These are phyloP conservation scores for Sparassis latifolia DNA, from an alignment of 1,284 basidiomycete species.

Conservation along the genomic window DNA sequence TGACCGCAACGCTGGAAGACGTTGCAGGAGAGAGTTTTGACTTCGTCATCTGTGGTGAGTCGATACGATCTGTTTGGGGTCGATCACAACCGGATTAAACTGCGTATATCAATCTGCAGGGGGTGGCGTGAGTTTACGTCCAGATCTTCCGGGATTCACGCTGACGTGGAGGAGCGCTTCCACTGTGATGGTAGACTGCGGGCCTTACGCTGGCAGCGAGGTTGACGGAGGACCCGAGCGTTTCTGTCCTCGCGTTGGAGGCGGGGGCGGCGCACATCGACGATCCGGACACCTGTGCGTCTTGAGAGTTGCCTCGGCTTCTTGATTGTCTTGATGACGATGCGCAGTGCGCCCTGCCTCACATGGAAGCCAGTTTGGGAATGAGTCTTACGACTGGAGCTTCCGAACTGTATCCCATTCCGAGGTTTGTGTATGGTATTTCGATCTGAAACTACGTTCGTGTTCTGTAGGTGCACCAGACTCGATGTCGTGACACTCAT, in stretches of 20 bases:
- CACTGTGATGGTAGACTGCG: constrained; percentile 22
- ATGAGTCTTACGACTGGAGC: constrained; percentile 21
- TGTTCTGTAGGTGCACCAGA: too few relatives aligned
- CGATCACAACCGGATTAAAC: too few relatives aligned
- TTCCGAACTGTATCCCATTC: constrained; percentile 19
- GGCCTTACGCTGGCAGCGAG: constrained; percentile 43
- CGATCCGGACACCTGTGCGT: constrained; percentile 19
- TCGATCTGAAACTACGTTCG: too few relatives aligned
- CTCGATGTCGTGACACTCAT: too few relatives aligned
- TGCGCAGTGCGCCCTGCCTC: constrained; percentile 21
- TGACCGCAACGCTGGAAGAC: constrained; percentile 15
- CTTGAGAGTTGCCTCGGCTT: not conserved
- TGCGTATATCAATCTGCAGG: too few relatives aligned
- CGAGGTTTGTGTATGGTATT: too few relatives aligned
- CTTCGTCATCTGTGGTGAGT: constrained; percentile 23
- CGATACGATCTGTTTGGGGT: too few relatives aligned
- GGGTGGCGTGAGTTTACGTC: too few relatives aligned
- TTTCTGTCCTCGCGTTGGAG: constrained; percentile 29
- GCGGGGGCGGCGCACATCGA: constrained; percentile 24
- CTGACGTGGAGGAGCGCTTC: too few relatives aligned
- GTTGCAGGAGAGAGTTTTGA: constrained; percentile 22
- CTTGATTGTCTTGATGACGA: too few relatives aligned
- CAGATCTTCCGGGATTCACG: too few relatives aligned
- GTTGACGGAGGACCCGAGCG: constrained; percentile 35
- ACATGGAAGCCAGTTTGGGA: constrained; percentile 23